phyloP scores from a whole-genome alignment of 2,329 filamentous ascomycete species.

The Colletotrichum phormii region DNA sequence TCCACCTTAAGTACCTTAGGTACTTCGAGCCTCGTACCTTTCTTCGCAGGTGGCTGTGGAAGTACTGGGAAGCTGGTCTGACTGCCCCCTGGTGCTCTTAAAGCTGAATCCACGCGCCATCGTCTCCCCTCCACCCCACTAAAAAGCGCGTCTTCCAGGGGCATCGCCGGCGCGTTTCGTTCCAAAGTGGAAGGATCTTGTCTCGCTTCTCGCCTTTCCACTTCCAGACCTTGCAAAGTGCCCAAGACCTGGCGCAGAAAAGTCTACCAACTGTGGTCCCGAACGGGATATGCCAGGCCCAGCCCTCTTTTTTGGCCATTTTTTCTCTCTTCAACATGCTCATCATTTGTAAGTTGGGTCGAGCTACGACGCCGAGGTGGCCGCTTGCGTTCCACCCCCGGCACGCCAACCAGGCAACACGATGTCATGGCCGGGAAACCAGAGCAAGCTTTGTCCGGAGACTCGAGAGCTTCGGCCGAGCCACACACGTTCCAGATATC shows the following conservation, averaged over 20 bases:
- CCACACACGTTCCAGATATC: conserved; percentile 4
- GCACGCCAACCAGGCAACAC: conserved; percentile 22
- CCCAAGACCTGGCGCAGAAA: not conserved
- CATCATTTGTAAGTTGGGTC: conserved; percentile 9
- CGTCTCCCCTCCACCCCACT: conserved; percentile 6
- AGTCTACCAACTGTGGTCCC: not conserved
- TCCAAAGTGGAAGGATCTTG: conserved; percentile 11
- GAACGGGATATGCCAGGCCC: conserved; percentile 21
- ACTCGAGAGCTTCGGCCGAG: conserved; percentile 29
- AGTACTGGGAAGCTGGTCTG: not conserved
- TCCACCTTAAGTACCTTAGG: not conserved
- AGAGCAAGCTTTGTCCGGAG: conserved; percentile 10
- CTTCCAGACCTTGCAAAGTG: conserved; percentile 22
- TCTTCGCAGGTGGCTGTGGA: not conserved
- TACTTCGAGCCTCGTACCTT: not conserved
- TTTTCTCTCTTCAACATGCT: conserved; percentile 7
- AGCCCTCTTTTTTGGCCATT: conserved; percentile 18
- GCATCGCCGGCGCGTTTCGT: conserved; percentile 29
- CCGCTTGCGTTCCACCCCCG: conserved; percentile 25
- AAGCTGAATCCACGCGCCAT: conserved; percentile 16
- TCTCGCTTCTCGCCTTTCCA: conserved; percentile 24
- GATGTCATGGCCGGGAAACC: conserved; percentile 31
- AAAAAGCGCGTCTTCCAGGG: conserved; percentile 31
- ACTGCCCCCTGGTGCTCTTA: not conserved
- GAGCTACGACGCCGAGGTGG: conserved; percentile 14